Conservation (phyloP, 2,329 filamentous ascomycete species). For the Dothiorella sarmentorum region DNA sequence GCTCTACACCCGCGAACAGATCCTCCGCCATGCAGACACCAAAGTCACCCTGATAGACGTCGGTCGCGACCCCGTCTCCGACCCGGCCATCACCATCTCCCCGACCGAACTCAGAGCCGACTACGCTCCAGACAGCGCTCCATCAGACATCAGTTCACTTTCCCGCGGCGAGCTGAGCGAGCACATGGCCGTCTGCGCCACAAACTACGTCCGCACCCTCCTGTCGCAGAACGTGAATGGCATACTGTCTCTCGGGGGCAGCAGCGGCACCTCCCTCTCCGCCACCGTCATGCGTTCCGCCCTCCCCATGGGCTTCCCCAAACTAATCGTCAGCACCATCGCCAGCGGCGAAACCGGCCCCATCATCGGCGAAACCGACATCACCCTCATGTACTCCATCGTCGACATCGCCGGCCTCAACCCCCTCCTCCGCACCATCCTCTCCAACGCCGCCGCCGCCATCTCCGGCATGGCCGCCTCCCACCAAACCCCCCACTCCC, state of each 20-base stretch:
- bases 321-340: conserved; percentile 67
- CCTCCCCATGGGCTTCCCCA: conserved; percentile 64
- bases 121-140: conserved; percentile 25
- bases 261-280: conserved; percentile 59
- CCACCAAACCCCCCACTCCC: conserved; percentile 33
- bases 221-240: too few relatives aligned
- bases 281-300: conserved; percentile 59
- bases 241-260: conserved; percentile 60
- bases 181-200: conserved; percentile 51
- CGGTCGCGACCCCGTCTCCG: conserved; percentile 44
- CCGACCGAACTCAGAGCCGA: conserved; percentile 42
- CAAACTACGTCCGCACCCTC: conserved; percentile 42
- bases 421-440: conserved; percentile 53
- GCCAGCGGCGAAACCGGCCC: conserved; percentile 63
- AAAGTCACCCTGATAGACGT: conserved; percentile 54
- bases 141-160: conserved; percentile 36
- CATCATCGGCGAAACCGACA: conserved; percentile 66
- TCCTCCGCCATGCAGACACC: conserved; percentile 34
- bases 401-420: conserved; percentile 69
- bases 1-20: conserved; percentile 50
- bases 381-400: conserved; percentile 67
- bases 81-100: conserved; percentile 48
- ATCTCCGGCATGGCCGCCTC: conserved; percentile 57
- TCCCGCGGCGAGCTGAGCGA: conserved; percentile 56
- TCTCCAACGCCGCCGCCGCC: conserved; percentile 61